phyloP scores from a whole-genome alignment of 2,329 filamentous ascomycete genomes.

The Sporothrix mexicana region DNA sequence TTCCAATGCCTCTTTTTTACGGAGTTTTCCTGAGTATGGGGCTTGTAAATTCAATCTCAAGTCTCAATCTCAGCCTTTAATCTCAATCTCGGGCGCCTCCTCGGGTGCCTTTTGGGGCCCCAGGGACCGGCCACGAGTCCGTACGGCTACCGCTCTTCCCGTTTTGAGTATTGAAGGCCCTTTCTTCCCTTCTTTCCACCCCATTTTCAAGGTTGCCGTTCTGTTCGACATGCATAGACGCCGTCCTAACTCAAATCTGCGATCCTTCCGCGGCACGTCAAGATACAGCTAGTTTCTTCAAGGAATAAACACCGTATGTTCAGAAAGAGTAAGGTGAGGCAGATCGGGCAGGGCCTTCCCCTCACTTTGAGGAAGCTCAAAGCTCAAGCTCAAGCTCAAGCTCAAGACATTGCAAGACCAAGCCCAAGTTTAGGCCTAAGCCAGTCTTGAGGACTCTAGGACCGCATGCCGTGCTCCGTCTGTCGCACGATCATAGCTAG shows the following conservation, averaged over 20 bases:
- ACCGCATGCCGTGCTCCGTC: slow-evolving; percentile 9
- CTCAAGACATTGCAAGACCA: neutral
- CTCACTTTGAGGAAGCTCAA: too few relatives aligned
- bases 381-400: neutral
- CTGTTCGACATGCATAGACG: slow-evolving; percentile 8
- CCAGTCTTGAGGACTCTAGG: slow-evolving; percentile 6
- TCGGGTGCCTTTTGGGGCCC: too few relatives aligned
- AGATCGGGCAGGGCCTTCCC: too few relatives aligned
- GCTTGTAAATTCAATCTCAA: neutral
- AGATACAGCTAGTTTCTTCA: neutral
- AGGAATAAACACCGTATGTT: too few relatives aligned
- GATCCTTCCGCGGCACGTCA: neutral
- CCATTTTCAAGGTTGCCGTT: neutral
- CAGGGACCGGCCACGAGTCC: neutral
- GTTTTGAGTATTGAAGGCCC: neutral
- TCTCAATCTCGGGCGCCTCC: too few relatives aligned
- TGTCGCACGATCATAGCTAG: neutral
- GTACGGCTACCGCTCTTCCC: neutral
- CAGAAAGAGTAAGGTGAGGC: too few relatives aligned
- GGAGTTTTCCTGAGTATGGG: neutral
- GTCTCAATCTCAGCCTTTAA: too few relatives aligned
- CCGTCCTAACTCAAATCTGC: neutral
- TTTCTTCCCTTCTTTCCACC: too few relatives aligned
- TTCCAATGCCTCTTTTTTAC: neutral
- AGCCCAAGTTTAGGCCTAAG: neutral